Evolutionary conservation across 139 green algal species (phyloP), one percentile per base, ranked within the genome.

Genomic region (Picochlorum sp.): DNA sequence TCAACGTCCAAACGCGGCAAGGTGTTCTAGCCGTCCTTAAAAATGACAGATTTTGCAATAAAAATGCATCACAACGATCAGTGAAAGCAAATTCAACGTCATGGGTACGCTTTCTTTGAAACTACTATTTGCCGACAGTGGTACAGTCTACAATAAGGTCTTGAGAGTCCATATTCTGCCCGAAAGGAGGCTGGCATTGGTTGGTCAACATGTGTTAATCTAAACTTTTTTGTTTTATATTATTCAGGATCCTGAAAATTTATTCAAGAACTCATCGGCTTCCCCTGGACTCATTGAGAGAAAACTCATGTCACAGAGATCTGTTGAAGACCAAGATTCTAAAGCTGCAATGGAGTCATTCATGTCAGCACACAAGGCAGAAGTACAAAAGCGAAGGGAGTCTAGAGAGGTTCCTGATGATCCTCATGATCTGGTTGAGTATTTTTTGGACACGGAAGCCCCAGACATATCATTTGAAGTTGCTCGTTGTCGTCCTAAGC

Each of bases 401-500:
- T 71, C 70, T 51, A 14, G 62, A 7, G n/a, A 7, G n/a, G 10
- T 47, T 41, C 81, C 82, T 2, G 49, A 57, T 12, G 57, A 74
- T 16, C 24, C 73, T 22, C 32, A 68, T 7, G 74, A 81, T 37
- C 65, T 93, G 2, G 64, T 91, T 1, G 81, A 96, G 57, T 95
- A 79, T 58, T 84, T 96, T 14, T 54, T 96, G 14, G 77, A 87
- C 43, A 95, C 88, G 24, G 70, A 89, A 47, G 68, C 75, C 4
- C 69, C 82, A 26, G 89, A 96, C 29, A 90, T 96, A 79, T 71
- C 91, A 53, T 95, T 71, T 66, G 88, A 96, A 71, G 67, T 90
- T 10, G 81, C 85, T 5, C 69, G 82, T 2, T 90, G 78, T 70
- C 59, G 76, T 18, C 74, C 70, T 10, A 35, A 51, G 24, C 30